Evolutionary conservation across 108 stramenopile genomes (phyloP), one percentile per base, ranked within the genome.

Genomic region (Nannochloropsis salina): DNA sequence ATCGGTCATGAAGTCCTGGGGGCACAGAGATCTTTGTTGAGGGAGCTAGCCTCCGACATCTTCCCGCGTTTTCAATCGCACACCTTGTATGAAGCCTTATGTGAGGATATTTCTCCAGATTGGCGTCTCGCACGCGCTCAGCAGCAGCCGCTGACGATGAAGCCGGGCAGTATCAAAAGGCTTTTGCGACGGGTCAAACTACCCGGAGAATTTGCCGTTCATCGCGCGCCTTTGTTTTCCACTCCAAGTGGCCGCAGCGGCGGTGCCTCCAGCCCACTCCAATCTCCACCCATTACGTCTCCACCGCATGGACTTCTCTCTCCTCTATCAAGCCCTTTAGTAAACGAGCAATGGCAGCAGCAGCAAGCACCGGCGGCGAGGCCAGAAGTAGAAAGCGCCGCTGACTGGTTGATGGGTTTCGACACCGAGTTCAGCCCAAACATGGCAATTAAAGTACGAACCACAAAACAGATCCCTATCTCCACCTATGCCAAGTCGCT

Each of bases 401-500:
- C 61, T 74, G 61, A 74, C n/a, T 74, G 61, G 61, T n/a, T 74
- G 20, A 74, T 74, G 61, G 61, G 1, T n/a, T 74, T 74, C 61
- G 61, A 74, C n/a, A 74, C 61, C 61, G 61, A 74, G 8, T 74
- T 74, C 61, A 74, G 61, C n/a, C 61, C 61, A 0, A 15, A 74
- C 61, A 74, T 74, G 61, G 61, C 61, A 15, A 74, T 74, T n/a
- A 74, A 74, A 74, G 61, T 74, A n/a, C 4, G 61, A 74, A 74
- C 61, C 20, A 74, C 61, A 15, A 74, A 74, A n/a, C 61, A 74
- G n/a, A 74, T 74, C 15, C 61, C 61, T 2, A 3, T 74, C 8
- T 74, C 61, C n/a, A n/a, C 61, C 61, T 74, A 74, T n/a, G 61
- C 61, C 61, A 74, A 74, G n/a, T 74, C 61, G n/a, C 61, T 74